Base-by-base conservation (phyloP, 768 basidiomycete genomes). In the Podaxis sp. region DNA sequence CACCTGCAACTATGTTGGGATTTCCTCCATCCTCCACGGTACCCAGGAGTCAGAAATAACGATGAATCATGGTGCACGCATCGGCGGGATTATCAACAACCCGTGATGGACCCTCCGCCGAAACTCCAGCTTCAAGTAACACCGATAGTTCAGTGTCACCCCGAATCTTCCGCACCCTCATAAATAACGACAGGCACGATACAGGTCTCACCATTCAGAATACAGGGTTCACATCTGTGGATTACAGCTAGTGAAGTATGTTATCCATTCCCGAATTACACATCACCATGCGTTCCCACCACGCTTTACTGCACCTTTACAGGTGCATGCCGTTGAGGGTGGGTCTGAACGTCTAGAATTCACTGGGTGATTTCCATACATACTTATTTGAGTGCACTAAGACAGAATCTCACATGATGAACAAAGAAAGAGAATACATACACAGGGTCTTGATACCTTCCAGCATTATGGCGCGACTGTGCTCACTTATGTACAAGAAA, bases 61-160 rank as follows among this genome's bases (percentile, higher is more conserved):
- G 14, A 18, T 7, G 16, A 23, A 52, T 28, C 18, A 36, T 25
- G 42, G 51, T 18, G 18, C 42, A 21, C 40, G 23, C 40, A 54
- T 54, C 59, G 59, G 51, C 59, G 44, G 50, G 50, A 59, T 60
- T 46, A 35, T 53, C 42, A 51, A 35, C 59, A 53, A 23, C 7
- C 59, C 42, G 50, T 35, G 18, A 10, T 21, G 10, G 7, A 16
- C 23, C 18, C 3, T 35, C 16, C 40, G 23, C 36, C 38, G 23
- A 36, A 25, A 50, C 40, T 18, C 42, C 42, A 44, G 42, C 6
- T n/a, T 18, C 18, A 3, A 44, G 42, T 18, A 14, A 16, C 42
- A 44, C n/a, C 42, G 5, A 44, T 44, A 44, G 16, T 5, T n/a
- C 16, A 44, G 18, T 44, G 18, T 44, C 18, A 18, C 18, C 18